A percentile compares a stretch with the other conserved stretches of the same genome.
Conservation (phyloP, 2,329 filamentous ascomycete species). For the Blumeria hordei region DNA sequence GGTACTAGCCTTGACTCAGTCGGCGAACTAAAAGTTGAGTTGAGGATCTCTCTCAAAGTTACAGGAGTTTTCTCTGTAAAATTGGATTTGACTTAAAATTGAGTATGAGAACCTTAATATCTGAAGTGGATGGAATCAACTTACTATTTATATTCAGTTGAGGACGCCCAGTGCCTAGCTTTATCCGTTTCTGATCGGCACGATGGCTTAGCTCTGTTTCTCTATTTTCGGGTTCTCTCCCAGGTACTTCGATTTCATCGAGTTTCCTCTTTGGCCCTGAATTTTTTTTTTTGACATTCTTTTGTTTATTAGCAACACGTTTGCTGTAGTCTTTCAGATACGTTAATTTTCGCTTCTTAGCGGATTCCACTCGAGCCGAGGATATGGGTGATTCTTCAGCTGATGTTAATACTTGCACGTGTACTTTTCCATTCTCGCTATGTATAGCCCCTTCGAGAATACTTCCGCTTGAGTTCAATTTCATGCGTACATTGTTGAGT, state of each 20-base stretch:
- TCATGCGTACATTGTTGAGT: conserved; percentile 51
- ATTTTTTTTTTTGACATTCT: background rate
- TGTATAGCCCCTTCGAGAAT: conserved; percentile 47
- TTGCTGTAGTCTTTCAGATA: conserved; percentile 26
- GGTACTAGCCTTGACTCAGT: conserved; percentile 9
- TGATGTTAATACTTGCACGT: conserved; percentile 26
- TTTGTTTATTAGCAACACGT: conserved; percentile 10
- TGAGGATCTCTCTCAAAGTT: conserved; percentile 8
- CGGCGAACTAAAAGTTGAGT: conserved; percentile 22
- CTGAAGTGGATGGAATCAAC: background rate
- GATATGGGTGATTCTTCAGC: conserved; percentile 19
- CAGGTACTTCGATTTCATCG: conserved; percentile 5
- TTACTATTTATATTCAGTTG: conserved; percentile 17
- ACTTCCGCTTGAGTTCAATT: conserved; percentile 23
- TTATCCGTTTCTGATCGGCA: conserved; percentile 12
- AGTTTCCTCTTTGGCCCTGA: background rate
- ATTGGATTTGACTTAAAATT: conserved; percentile 20
- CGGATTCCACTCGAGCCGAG: conserved; percentile 26
- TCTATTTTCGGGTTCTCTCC: conserved; percentile 5
- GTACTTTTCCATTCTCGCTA: conserved; percentile 25
- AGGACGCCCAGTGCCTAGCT: conserved; percentile 7
- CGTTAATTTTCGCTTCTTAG: conserved; percentile 36
- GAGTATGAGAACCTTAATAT: background rate
- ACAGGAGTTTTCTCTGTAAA: conserved; percentile 17
- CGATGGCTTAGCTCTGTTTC: conserved; percentile 9